Evolutionary conservation across 306 rosid species (phyloP), one percentile per base, ranked within the genome.

Genomic region (Cyclanthera cordifolia): DNA sequence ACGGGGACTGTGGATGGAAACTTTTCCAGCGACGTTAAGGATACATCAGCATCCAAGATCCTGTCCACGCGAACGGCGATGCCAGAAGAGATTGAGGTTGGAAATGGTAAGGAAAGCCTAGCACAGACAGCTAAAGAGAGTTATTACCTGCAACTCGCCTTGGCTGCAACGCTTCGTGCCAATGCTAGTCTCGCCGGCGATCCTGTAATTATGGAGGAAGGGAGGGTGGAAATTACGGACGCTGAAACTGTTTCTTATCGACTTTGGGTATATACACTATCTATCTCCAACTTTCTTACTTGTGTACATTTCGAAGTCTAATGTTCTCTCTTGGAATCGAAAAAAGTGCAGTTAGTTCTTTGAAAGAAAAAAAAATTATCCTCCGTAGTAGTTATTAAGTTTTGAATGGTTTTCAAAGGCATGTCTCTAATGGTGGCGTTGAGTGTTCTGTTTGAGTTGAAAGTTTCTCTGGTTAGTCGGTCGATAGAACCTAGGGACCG

Each of bases 171-270:
- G 67, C 82, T 93, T 54, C 67, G 83, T 52, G 74, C 85, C 37
- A 81, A 87, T 56, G 91, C 95, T 46, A 74, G 77, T 65, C 88
- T 90, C 5, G 87, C 76, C 24, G 66, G 82, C 0, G 91, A 90
- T 73, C 87, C 95, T 0, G 51, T 78, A 75, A 76, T 93, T 5
- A 54, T 81, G 78, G 79, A 69, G 2, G 70, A 79, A 48, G 60
- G 76, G 5, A 90, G 81, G 41, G 53, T 75, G 47, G 86, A 86
- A 28, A 72, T 77, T 13, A 76, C 91, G 61, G 95, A 90, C 69
- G 85, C 79, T 9, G 90, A 86, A 73, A 75, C 86, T 12, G 90
- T 90, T 78, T 93, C 99, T 54, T 90, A 93, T 77, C 91, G 99
- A 25, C 85, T 93, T 19, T 93, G 99, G 99, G 99, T 93, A 82